Evolutionary conservation across 768 basidiomycete genomes (phyloP), one percentile per base, ranked within the genome.

Genomic region (Kockovaella imperatae): DNA sequence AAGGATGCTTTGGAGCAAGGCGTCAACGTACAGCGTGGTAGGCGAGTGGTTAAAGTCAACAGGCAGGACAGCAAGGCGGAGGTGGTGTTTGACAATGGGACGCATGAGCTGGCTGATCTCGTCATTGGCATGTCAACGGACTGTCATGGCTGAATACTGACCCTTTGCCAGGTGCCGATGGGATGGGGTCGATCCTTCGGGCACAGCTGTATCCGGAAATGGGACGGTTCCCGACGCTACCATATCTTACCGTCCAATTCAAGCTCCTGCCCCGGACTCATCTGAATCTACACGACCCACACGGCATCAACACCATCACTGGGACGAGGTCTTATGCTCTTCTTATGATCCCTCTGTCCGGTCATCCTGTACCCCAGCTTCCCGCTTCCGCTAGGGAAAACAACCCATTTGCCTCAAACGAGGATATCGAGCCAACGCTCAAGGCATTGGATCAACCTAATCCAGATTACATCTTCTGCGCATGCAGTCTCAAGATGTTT

Each of bases 161-260:
- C 31, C 11, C 4, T 35, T 32, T 29, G 13, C 10, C 30, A 56
- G 55, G 51, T 23, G 55, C 55, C 28, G 55, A 56, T 43, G 55
- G 55, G 13, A 31, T 56, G 4, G 50, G 50, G 13, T 52, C 50
- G 5, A 20, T 38, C 6, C 6, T 53, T 3, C 41, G 55, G 21
- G 35, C 46, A 8, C 46, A 53, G 18, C 38, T 49, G 8, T 35
- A 36, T n/a, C 55, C 55, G 13, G 15, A 28, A 7, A 26, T 40
- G 11, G 29, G 45, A 6, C 17, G 36, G 14, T 45, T 52, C 43
- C 43, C 42, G 3, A 17, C 23, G 8, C 38, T 56, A 13, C 51
- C 55, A n/a, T 53, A 45, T 29, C 14, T 56, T 24, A 18, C 34
- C 3, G 28, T 56, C 29, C 48, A 41, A 21, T 45, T 53, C 38